Base-by-base conservation (phyloP, 2,329 filamentous ascomycete genomes). In the Taxawa tesnikishii region DNA sequence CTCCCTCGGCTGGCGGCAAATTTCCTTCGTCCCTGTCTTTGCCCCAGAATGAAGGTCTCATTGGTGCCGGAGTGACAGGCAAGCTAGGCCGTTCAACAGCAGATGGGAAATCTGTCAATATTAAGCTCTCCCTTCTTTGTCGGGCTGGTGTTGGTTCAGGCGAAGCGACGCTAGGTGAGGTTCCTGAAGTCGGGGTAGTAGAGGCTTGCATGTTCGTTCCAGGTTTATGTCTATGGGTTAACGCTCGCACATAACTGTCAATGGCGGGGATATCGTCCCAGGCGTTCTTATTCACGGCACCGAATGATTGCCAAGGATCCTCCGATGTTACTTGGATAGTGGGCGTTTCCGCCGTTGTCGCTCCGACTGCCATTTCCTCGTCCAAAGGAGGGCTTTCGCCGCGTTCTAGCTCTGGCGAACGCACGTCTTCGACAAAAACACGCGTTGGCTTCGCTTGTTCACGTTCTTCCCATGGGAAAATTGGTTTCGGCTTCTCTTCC, bases 191-290 rank as follows among this genome's bases (percentile, higher is more conserved):
- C 11, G 4, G 15, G 10, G 30, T 9, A 11, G 12, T 15, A n/a
- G 4, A 11, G 18, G 29, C 32, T 28, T 26, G 40, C 14, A 40
- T 40, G 40, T 61, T 64, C 32, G 54, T 65, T 38, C 63, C 67
- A 35, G 66, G 68, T 48, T 73, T 68, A 52, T 77, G 75, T 45
- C 80, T 75, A 4, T 56, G 51, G 32, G 60, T 59, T 34, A 93
- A 63, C 32, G 73, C 69, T 41, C 83, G 81, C 33, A 96, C 82
- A 51, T 94, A 98, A 41, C 73, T 72, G 47, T 83, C 77, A 46
- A 98, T 98, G 43, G 83, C 80, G 9, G 83, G 82, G 32, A 92
- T 72, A 32, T 83, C 82, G 48, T 98, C 90, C 90, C 90, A 98
- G 11, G 84, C 87, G 55, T 96, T 98, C 32, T 42, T 49, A 31